Evolutionary conservation across 2,329 filamentous ascomycete species (phyloP), one percentile per base, ranked within the genome.

Genomic region (Septoria petroselini): DNA sequence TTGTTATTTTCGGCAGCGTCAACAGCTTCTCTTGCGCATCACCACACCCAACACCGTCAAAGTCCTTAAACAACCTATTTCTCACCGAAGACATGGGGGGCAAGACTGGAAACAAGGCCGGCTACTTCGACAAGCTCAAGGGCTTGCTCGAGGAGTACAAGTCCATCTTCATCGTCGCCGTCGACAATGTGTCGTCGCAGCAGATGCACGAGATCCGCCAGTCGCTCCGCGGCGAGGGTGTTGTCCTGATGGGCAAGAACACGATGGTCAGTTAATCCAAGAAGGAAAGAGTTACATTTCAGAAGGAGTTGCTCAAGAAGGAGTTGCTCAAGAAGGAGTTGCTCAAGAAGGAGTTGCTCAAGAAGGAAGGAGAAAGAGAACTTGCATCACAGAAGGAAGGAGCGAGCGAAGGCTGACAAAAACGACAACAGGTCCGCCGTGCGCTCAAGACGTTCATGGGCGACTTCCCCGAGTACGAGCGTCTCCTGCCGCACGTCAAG

Each of bases 201-300:
- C 94, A 98, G 85, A 98, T 98, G 94, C 93, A 98, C 88, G 93
- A 98, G 84, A 97, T 98, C 76, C 88, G 93, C 75, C 78, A 85
- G 70, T 77, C 88, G 69, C 87, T 98, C 74, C 91, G 93, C 74
- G 86, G 85, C 59, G 78, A 95, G 76, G 91, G 83, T 77, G 87
- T 97, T 67, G 91, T 98, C 68, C 82, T 98, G 78, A 97, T 97
- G 93, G 93, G 91, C 74, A 97, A 96, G 86, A 98, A 98, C 85
- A 98, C 93, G 77, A 98, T 98, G 93, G 91, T 93, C 7, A 15
- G 42, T 37, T 11, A 12, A 37, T 14, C n/a, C 4, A 9, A 1
- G 12, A 19, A 19, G 18, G 25, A 2, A 14, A 12, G 5, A 23
- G 33, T 9, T n/a, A n/a, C n/a, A n/a, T n/a, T n/a, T 27, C 9